Evolutionary conservation across 2,329 filamentous ascomycete species (phyloP).

Genomic region (Chaetomiaceae sp.): DNA sequence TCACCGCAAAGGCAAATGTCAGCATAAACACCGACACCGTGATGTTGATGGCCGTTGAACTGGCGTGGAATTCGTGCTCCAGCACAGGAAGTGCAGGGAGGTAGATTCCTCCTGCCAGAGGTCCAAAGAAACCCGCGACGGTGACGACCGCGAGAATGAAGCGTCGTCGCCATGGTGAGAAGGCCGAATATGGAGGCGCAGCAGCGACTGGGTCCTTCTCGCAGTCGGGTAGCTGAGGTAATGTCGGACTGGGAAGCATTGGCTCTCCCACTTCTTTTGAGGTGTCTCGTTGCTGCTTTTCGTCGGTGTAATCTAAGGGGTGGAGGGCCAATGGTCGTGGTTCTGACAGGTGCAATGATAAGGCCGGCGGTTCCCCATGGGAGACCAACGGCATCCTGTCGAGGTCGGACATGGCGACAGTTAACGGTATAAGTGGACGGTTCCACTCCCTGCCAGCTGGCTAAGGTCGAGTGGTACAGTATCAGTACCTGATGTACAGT

Average conservation of each 20-base stretch:
- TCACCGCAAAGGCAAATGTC: constrained; percentile 18
- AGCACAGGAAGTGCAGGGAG: constrained; percentile 15
- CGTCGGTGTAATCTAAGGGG: too few species aligned
- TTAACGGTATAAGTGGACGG: too few species aligned
- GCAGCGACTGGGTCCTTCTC: constrained; percentile 1
- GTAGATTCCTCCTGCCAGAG: constrained; percentile 16
- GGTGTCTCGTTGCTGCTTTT: neutral
- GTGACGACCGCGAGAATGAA: constrained; percentile 16
- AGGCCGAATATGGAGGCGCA: constrained; percentile 9
- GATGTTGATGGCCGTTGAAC: constrained; percentile 15
- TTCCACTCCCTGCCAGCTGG: too few species aligned
- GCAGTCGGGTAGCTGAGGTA: neutral
- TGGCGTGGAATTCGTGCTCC: constrained; percentile 14
- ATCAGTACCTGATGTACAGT: too few species aligned
- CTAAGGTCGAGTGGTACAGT: too few species aligned
- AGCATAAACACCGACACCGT: constrained; percentile 18
- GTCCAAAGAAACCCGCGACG: constrained; percentile 16
- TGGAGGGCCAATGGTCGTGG: neutral
- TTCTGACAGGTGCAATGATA: neutral
- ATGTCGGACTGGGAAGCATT: neutral
- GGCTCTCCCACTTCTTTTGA: neutral
- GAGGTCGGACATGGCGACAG: neutral
- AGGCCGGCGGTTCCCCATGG: neutral
- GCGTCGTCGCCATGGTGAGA: constrained; percentile 10
- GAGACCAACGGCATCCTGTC: neutral